Evolutionary conservation across 75 land plant genomes (phyloP).

Genomic region (Pseudotsuga menziesii): DNA sequence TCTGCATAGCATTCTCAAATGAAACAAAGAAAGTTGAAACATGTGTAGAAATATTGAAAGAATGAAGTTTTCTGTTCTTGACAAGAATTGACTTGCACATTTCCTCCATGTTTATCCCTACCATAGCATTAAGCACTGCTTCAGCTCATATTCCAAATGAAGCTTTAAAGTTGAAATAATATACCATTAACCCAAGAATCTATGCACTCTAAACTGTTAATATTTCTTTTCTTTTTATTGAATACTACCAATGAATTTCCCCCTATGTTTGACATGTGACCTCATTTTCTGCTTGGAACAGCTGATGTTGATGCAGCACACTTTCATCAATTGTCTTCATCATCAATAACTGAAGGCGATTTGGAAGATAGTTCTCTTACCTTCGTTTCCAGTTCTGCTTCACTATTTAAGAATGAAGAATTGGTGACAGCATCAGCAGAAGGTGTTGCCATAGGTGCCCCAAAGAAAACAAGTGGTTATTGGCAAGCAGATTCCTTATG

Average conservation of each 20-base stretch:
- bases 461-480: not conserved
- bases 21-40: conserved; percentile 1
- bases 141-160: not conserved
- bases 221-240: not conserved
- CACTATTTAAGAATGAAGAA: not conserved
- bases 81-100: not conserved
- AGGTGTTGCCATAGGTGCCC: too few species aligned
- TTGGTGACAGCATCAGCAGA: not conserved
- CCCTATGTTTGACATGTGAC: not conserved
- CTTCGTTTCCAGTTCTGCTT: not conserved
- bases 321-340: not conserved
- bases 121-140: not conserved
- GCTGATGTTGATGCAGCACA: not conserved
- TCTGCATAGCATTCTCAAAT: not conserved
- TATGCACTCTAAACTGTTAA: not conserved
- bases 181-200: not conserved
- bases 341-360: not conserved
- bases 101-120: not conserved
- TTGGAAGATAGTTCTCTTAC: not conserved
- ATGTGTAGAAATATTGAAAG: not conserved
- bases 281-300: not conserved
- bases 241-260: not conserved
- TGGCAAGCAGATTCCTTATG: not conserved
- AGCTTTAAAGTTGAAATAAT: not conserved
- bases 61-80: not conserved